Conservation (phyloP, 164 flowering plant genomes). For the Annona cherimola region DNA sequence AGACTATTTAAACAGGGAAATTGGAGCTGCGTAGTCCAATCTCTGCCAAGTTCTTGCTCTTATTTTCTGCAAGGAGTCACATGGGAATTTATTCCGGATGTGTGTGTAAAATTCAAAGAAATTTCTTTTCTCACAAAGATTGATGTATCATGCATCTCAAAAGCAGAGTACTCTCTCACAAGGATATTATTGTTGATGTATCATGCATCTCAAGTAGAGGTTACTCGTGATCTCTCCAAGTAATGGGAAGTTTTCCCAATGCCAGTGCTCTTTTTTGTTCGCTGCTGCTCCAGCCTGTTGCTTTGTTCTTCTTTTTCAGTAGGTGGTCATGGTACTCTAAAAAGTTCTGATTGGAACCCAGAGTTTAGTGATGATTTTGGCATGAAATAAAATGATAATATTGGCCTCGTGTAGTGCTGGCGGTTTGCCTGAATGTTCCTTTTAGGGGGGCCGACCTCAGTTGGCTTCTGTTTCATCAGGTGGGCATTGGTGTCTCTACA, state of each 20-base stretch:
- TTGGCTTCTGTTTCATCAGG: too few species aligned
- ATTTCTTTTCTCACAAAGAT: not conserved
- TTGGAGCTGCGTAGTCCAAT: slow-evolving; percentile 38
- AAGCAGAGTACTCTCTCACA: not conserved
- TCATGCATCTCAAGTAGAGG: not conserved
- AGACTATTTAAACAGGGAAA: slow-evolving; percentile 84
- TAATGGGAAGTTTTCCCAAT: not conserved
- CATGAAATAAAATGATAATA: too few species aligned
- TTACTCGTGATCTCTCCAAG: not conserved
- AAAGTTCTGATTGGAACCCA: too few species aligned
- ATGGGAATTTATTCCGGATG: not conserved
- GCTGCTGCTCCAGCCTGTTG: not conserved
- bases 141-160: not conserved
- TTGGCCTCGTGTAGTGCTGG: too few species aligned
- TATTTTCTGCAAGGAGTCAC: not conserved
- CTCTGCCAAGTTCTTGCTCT: not conserved
- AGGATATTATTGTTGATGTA: not conserved
- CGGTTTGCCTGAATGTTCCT: too few species aligned
- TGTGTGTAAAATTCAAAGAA: not conserved
- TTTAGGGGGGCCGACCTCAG: too few species aligned
- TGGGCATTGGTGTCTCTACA: too few species aligned
- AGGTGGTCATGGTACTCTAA: too few species aligned
- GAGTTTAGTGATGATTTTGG: too few species aligned
- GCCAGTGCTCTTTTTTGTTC: not conserved
- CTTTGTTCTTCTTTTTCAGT: not conserved